A percentile compares a stretch with the other conserved stretches of the same genome.
These are phyloP conservation scores for Ogataea allantospora DNA, from an alignment of 805 yeast genomes.

Conservation along the genomic window DNA sequence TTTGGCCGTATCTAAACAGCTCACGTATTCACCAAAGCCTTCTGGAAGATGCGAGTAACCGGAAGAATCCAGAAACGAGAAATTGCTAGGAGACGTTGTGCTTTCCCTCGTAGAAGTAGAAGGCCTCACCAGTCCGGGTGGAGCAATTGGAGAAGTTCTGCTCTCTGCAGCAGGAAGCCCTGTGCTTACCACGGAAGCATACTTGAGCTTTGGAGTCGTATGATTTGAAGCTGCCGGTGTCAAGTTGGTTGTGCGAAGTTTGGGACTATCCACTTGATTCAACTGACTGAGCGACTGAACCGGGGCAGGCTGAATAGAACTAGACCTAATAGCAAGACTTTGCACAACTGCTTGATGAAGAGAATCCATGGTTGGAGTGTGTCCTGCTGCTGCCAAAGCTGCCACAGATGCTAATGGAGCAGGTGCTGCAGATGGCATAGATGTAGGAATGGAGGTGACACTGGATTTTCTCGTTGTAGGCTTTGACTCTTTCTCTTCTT, in stretches of 20 bases:
- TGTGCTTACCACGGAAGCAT: constrained; percentile 31
- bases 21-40: constrained; percentile 26
- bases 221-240: constrained; percentile 14
- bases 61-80: constrained; percentile 23
- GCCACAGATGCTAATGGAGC: constrained; percentile 11
- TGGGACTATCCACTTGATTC: constrained; percentile 20
- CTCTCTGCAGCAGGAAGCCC: constrained; percentile 14
- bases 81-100: constrained; percentile 17
- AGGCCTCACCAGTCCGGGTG: constrained; percentile 6
- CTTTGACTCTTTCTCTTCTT: constrained; percentile 8
- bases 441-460: neutral
- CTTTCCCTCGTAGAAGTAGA: constrained; percentile 15
- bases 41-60: constrained; percentile 28
- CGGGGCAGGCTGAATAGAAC: neutral
- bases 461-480: constrained; percentile 7
- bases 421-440: constrained; percentile 13
- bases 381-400: constrained; percentile 11
- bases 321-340: constrained; percentile 2
- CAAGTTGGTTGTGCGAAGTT: constrained; percentile 15
- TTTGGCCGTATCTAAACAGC: constrained; percentile 33
- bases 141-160: constrained; percentile 13
- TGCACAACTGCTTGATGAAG: constrained; percentile 2
- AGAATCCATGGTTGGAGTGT: constrained; percentile 3
- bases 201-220: constrained; percentile 40
- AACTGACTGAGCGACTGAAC: constrained; percentile 1